Evolutionary conservation across 2,329 filamentous ascomycete genomes (phyloP), one percentile per base, ranked within the genome.

Genomic region (Mycosphaerelloides madeirae): DNA sequence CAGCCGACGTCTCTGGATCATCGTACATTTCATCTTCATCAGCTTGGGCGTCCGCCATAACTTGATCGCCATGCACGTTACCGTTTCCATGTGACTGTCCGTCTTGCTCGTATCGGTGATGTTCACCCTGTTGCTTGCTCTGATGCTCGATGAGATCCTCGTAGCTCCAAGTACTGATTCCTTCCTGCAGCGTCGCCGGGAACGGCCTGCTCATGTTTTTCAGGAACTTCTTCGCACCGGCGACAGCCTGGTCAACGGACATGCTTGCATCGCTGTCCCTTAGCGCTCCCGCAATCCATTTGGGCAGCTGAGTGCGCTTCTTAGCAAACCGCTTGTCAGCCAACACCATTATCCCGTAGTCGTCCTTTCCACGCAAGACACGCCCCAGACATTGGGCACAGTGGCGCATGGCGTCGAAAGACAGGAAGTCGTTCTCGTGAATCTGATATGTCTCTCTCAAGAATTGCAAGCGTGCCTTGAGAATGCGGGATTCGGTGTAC

Each of bases 261-360:
- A 98, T 74, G 57, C 95, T 96, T 9, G 84, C 83, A 55, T 95
- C 89, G 16, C 84, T 83, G 38, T 95, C 89, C 25, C 86, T 74
- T 48, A 98, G 76, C 3, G 85, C 89, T 62, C 94, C 85, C 52
- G 84, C 86, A 61, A 98, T 98, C 93, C 93, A 98, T 64, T 95
- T 95, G 9, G 93, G 93, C 20, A 98, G 74, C 68, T 98, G 94
- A 3, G 68, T 76, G 29, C 89, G 78, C 70, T 97, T 97, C 71
- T 93, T 94, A 64, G 88, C 84, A 67, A 96, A 98, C 14, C 93
- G 81, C 32, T 87, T 83, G 65, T 98, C 93, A 2, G 94, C 93
- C 20, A 98, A 76, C 3, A 98, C 91, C 93, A 98, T 98, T 73
- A 98, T 87, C n/a, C 93, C 93, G 66, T 98, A 98, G 67, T 98